Conservation (phyloP, 208 protist species). For the Leishmania aethiopica region DNA sequence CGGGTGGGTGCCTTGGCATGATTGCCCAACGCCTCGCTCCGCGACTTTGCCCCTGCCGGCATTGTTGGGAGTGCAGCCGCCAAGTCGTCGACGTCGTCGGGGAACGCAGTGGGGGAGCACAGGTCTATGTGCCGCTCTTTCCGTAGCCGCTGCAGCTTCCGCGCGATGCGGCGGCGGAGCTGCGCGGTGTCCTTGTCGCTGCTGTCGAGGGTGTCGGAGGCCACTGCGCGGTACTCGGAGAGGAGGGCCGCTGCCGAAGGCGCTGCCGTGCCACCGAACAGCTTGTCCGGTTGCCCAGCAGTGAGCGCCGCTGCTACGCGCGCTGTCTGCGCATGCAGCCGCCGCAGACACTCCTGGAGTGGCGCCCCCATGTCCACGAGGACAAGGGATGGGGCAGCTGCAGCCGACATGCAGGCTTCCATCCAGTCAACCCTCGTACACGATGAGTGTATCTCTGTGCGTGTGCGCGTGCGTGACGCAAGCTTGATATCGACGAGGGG, state of each 20-base stretch:
- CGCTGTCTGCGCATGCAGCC: slow-evolving; percentile 15
- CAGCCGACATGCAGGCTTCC: neutral
- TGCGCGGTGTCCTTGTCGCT: neutral
- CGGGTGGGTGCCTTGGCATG: neutral
- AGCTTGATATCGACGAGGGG: neutral
- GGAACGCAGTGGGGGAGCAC: neutral
- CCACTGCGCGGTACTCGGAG: neutral
- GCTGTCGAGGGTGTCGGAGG: neutral
- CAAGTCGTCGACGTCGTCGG: slow-evolving; percentile 2
- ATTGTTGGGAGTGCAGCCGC: neutral
- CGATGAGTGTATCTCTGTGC: neutral
- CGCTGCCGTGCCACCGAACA: neutral
- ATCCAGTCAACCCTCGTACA: neutral
- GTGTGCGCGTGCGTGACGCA: neutral
- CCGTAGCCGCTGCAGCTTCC: slow-evolving; percentile 24
- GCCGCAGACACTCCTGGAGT: slow-evolving; percentile 22
- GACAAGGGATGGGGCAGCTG: slow-evolving; percentile 2
- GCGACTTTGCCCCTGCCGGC: neutral
- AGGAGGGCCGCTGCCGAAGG: neutral
- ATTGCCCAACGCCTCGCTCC: neutral
- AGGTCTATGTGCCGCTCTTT: slow-evolving; percentile 12
- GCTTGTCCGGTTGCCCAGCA: neutral
- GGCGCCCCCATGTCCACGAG: slow-evolving; percentile 23
- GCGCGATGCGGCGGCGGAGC: slow-evolving; percentile 20
- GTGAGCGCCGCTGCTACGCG: slow-evolving; percentile 5